Base-by-base conservation (phyloP, 1,284 basidiomycete species). In the Puccinia horiana region DNA sequence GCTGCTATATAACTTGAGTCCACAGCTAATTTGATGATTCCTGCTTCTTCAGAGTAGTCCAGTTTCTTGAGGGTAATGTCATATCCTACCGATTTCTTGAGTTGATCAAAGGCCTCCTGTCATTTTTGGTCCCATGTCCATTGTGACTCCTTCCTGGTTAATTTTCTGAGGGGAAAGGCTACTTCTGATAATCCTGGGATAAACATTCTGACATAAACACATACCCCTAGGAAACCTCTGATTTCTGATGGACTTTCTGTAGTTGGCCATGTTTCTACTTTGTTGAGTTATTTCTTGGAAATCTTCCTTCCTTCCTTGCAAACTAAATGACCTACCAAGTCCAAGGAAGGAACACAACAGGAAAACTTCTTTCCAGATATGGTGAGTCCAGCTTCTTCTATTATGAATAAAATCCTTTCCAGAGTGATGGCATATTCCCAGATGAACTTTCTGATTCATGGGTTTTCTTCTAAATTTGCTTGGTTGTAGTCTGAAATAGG, bases 131-230 rank as follows among this genome's bases (percentile, higher is more conserved):
- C 23, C 61, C 61, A 65, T 35, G 3, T 32, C 61, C 29, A 65
- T 16, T 35, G 6, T 16, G 12, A 4, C 6, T 65, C 61, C 14
- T 65, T 65, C 26, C 37, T 5, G 6, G 61, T 65, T 5, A 65
- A 32, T 32, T 40, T 23, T 65, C 61, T 16, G 12, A 65, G n/a
- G 4, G 61, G 61, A 3, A 20, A 8, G 11, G 61, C 61, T 4
- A 40, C 3, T 65, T 65, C 37, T 8, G 61, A 65, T 18, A 65
- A 61, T 6, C 32, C 56, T 8, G 42, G 42, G 63, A 80, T 80
- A 37, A 80, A 80, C 78, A 80, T 80, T 47, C 78, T 80, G 2
- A 80, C 67, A 61, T 79, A 79, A 2, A 70, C 63, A 9, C 63
- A 69, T 32, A 69, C 35, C 1, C 77, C 77, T 42, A 79, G n/a